Evolutionary conservation across 306 rosid species (phyloP).

Genomic region (Sechiopsis laciniata): DNA sequence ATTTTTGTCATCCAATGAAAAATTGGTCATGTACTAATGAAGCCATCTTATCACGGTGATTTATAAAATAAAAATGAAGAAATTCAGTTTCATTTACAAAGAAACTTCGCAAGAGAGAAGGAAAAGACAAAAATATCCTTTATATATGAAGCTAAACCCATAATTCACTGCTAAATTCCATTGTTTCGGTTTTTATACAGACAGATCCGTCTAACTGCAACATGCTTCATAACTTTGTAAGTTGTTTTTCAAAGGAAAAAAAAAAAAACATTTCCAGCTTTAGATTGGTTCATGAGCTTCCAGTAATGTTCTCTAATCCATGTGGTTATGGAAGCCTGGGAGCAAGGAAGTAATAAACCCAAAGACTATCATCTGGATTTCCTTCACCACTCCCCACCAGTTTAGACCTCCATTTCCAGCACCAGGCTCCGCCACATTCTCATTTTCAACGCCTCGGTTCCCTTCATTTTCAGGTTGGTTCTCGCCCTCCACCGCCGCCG

Average conservation of each 20-base stretch:
- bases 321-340: constrained; percentile 80
- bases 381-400: constrained; percentile 92
- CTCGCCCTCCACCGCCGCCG: constrained; percentile 46
- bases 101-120: not conserved
- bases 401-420: constrained; percentile 60
- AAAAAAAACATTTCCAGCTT: not conserved
- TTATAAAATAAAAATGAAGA: too few species aligned
- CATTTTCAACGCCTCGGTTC: constrained; percentile 47
- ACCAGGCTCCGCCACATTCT: constrained; percentile 48
- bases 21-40: too few species aligned
- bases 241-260: not conserved
- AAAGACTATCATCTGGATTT: constrained; percentile 89
- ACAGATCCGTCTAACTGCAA: not conserved
- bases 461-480: constrained; percentile 48
- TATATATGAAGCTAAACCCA: not conserved
- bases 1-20: too few species aligned
- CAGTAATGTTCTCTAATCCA: constrained; percentile 40
- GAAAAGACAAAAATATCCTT: not conserved
- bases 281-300: not conserved
- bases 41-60: too few species aligned
- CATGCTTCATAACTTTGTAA: not conserved
- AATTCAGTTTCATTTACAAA: not conserved
- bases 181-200: not conserved
- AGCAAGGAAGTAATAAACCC: constrained; percentile 91
- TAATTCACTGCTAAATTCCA: not conserved